Evolutionary conservation across 2,329 filamentous ascomycete genomes (phyloP).

Genomic region (Colletotrichum sp.): DNA sequence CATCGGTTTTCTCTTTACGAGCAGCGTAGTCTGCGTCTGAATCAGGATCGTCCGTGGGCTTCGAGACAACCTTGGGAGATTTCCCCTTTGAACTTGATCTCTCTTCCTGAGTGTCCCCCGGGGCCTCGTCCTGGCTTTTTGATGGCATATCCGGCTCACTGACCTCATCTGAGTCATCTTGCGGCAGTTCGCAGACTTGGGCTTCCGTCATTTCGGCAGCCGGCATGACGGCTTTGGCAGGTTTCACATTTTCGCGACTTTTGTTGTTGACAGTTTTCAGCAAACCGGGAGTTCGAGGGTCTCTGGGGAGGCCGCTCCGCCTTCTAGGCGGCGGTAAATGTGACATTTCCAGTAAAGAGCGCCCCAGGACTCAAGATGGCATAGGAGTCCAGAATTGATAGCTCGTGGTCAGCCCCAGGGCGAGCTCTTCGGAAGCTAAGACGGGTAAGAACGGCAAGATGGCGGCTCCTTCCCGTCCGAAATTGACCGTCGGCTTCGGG

Average conservation of each 20-base stretch:
- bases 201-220: background rate
- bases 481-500: background rate
- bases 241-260: background rate
- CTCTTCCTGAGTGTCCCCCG: background rate
- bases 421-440: background rate
- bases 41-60: background rate
- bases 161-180: background rate
- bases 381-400: background rate
- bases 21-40: background rate
- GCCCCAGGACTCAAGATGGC: background rate
- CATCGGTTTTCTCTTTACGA: background rate
- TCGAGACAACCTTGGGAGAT: background rate
- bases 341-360: no score
- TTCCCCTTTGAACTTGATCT: background rate
- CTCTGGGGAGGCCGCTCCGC: no score
- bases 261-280: background rate
- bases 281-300: no score
- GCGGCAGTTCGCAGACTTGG: background rate
- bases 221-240: background rate
- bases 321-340: no score
- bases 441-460: background rate
- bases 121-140: background rate
- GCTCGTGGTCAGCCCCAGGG: background rate
- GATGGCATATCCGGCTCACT: background rate
- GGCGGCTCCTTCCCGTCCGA: background rate